phyloP scores from a whole-genome alignment of 1,139 yeast species.

The Magnusiomyces sp. region DNA sequence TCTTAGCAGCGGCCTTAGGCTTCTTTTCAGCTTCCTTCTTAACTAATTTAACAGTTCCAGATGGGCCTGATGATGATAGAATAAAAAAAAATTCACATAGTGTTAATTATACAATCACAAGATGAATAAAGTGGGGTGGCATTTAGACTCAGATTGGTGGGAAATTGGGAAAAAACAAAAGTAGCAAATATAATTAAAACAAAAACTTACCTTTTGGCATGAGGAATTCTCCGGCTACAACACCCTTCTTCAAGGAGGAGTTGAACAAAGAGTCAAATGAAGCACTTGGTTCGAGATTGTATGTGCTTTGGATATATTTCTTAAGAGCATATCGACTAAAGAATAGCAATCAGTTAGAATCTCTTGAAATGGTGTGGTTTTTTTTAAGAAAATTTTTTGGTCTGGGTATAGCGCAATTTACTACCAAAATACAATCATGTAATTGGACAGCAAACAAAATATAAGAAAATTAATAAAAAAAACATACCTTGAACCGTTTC shows the following conservation, averaged over 20 bases:
- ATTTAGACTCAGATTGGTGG: no score
- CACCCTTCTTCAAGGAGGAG: slow-evolving; percentile 73
- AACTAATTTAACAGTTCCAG: slow-evolving; percentile 61
- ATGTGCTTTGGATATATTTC: slow-evolving; percentile 60
- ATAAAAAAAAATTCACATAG: neutral
- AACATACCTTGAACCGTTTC: slow-evolving; percentile 65
- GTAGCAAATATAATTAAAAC: neutral
- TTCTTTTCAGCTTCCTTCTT: slow-evolving; percentile 33
- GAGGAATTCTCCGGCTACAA: slow-evolving; percentile 61
- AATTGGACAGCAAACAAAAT: slow-evolving; percentile 1
- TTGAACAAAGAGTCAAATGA: slow-evolving; percentile 75
- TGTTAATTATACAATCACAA: neutral
- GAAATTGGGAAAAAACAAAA: neutral
- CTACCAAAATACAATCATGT: neutral
- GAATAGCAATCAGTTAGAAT: neutral
- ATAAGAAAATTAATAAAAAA: slow-evolving; percentile 28
- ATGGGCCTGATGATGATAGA: slow-evolving; percentile 32
- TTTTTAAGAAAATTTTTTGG: neutral
- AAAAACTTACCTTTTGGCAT: slow-evolving; percentile 69
- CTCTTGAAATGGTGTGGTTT: slow-evolving; percentile 8
- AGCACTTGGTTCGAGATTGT: slow-evolving; percentile 43
- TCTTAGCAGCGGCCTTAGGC: slow-evolving; percentile 51
- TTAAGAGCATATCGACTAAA: slow-evolving; percentile 62
- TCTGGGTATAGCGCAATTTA: neutral
- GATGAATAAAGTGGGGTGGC: no score